Evolutionary conservation across 1,284 basidiomycete species (phyloP).

Genomic region (Leccinum subspadiceum): DNA sequence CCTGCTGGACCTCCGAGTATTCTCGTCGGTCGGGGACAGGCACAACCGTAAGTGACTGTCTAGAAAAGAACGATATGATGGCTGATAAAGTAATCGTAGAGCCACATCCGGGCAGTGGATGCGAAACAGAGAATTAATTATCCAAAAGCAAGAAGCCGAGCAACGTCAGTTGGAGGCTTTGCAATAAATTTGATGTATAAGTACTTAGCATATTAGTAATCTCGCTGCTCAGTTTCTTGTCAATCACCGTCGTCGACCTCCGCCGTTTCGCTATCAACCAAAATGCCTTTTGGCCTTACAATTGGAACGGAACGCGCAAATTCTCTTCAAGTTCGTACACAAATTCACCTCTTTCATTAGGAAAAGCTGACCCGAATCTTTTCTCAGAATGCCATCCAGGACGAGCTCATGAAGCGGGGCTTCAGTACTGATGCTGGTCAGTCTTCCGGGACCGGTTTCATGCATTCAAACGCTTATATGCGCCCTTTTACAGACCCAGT

Average conservation of each 20-base stretch:
- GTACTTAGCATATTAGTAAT: slow-evolving; percentile 31
- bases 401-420: slow-evolving; percentile 74
- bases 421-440: slow-evolving; percentile 76
- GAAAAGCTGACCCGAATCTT: slow-evolving; percentile 15
- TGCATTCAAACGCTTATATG: slow-evolving; percentile 7
- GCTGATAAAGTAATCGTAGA: neutral
- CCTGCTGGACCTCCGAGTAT: slow-evolving; percentile 11
- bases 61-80: neutral
- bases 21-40: neutral
- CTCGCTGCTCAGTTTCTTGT: slow-evolving; percentile 21
- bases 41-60: slow-evolving; percentile 6
- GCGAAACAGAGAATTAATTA: slow-evolving; percentile 13
- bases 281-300: slow-evolving; percentile 73
- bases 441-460: slow-evolving; percentile 24
- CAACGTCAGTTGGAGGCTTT: slow-evolving; percentile 14
- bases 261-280: slow-evolving; percentile 14
- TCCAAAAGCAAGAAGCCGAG: slow-evolving; percentile 19
- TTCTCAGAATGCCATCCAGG: slow-evolving; percentile 71
- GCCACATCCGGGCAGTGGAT: slow-evolving; percentile 5
- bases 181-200: slow-evolving; percentile 1
- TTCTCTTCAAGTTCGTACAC: slow-evolving; percentile 59
- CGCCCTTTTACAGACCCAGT: slow-evolving; percentile 58
- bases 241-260: slow-evolving; percentile 29
- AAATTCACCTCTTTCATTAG: neutral
- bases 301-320: slow-evolving; percentile 78